Conservation (phyloP, 208 protist genomes). For the Wallacemonas rigidus region DNA sequence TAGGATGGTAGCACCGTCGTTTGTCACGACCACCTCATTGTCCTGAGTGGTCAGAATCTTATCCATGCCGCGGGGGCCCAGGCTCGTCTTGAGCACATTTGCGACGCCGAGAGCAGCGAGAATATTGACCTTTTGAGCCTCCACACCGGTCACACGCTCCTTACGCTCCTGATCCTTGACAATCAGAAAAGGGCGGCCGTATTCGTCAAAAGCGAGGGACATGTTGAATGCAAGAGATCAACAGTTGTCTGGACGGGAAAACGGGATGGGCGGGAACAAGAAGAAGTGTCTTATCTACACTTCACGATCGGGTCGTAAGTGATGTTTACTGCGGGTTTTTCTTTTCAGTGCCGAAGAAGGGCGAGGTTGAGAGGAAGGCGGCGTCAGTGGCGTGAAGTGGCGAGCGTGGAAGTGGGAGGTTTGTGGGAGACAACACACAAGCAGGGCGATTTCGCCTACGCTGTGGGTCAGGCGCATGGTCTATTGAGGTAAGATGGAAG, state of each 20-base stretch:
- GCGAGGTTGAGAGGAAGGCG: too few species aligned
- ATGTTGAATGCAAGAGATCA: constrained; percentile 39
- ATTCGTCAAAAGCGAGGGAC: constrained; percentile 99
- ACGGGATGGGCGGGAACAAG: too few species aligned
- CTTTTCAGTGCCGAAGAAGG: too few species aligned
- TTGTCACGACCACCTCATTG: constrained; percentile 99
- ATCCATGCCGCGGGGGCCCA: constrained; percentile 98
- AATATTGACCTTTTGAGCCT: constrained; percentile 99
- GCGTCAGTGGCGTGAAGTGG: too few species aligned
- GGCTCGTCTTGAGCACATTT: constrained; percentile 97
- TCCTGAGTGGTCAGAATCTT: constrained; percentile 98
- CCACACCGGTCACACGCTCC: constrained; percentile 95
- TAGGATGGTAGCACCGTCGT: constrained; percentile 99
- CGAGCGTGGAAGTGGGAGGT: too few species aligned
- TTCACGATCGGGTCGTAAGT: too few species aligned
- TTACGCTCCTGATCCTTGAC: constrained; percentile 97
- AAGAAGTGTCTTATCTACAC: too few species aligned
- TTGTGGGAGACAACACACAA: too few species aligned
- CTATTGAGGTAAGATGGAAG: too few species aligned
- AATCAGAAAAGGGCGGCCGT: constrained; percentile 99
- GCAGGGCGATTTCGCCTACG: too few species aligned
- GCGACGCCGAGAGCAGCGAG: constrained; percentile 96
- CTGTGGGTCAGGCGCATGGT: too few species aligned
- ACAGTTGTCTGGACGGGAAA: neutral
- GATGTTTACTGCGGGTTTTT: too few species aligned